These are phyloP conservation scores for Juglanconis sp. DNA, from an alignment of 2,329 filamentous ascomycete genomes.

Conservation along the genomic window DNA sequence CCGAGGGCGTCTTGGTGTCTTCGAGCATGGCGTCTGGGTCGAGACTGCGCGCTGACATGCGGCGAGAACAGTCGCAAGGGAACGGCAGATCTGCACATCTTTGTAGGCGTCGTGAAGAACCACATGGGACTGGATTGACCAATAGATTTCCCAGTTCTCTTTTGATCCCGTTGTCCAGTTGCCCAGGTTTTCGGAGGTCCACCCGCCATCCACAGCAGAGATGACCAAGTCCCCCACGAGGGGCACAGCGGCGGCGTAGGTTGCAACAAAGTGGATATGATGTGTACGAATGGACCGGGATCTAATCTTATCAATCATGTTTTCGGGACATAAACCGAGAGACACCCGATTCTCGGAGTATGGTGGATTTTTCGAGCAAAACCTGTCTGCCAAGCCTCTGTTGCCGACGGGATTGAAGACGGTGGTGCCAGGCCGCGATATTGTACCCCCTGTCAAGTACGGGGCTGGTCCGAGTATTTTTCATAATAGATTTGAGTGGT, in stretches of 20 bases:
- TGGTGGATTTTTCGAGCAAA: background rate
- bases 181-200: background rate
- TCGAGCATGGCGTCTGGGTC: background rate
- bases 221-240: background rate
- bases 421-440: background rate
- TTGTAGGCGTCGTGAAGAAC: background rate
- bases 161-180: background rate
- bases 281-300: background rate
- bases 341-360: background rate
- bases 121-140: background rate
- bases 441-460: too few species aligned
- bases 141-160: background rate
- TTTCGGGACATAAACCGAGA: background rate
- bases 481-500: too few species aligned
- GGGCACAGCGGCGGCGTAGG: background rate
- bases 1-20: background rate
- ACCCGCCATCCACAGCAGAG: background rate
- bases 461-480: too few species aligned
- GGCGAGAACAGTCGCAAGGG: background rate
- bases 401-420: too few species aligned
- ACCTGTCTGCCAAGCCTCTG: background rate
- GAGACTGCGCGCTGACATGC: background rate
- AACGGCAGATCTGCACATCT: background rate
- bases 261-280: background rate
- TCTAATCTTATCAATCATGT: slow-evolving; percentile 12